A percentile compares a stretch with the other conserved stretches of the same genome.
Evolutionary conservation across 495 filamentous ascomycete species (phyloP).

Genomic region (Penicillium ucsense): DNA sequence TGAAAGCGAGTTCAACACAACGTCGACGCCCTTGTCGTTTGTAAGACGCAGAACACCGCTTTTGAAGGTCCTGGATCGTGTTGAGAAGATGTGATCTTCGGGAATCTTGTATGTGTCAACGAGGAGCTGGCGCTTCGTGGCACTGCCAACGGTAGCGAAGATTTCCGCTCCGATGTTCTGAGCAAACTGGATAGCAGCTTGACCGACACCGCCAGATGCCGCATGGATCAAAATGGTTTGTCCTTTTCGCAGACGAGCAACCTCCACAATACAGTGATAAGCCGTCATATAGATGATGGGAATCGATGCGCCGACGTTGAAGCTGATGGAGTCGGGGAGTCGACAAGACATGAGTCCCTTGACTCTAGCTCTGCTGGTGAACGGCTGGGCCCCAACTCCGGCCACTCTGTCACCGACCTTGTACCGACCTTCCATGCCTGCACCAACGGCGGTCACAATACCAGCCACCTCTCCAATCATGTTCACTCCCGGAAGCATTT

Average conservation of each 20-base stretch:
- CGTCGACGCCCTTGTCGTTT: constrained; percentile 41
- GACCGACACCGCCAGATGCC: constrained; percentile 38
- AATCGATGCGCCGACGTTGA: constrained; percentile 1
- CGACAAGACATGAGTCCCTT: constrained; percentile 1
- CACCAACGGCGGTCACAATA: not conserved
- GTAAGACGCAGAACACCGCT: constrained; percentile 37
- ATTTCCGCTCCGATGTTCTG: constrained; percentile 24
- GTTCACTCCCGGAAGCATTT: not conserved
- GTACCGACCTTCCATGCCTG: not conserved
- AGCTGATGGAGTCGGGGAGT: not conserved
- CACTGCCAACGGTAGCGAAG: constrained; percentile 35
- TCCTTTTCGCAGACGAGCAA: constrained; percentile 10
- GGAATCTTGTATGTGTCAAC: constrained; percentile 24
- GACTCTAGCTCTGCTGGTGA: constrained; percentile 1
- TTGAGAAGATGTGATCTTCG: constrained; percentile 37
- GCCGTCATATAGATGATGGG: constrained; percentile 1
- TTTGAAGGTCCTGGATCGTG: constrained; percentile 30
- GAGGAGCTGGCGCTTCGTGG: constrained; percentile 31
- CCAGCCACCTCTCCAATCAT: not conserved
- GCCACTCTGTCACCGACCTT: not conserved
- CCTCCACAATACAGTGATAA: not conserved
- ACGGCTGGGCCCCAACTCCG: not conserved
- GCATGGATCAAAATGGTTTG: constrained; percentile 42
- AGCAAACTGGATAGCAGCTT: constrained; percentile 35
- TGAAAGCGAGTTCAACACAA: constrained; percentile 40